Evolutionary conservation across 345 rosid species (phyloP).

Genomic region (Moricandia arvensis): DNA sequence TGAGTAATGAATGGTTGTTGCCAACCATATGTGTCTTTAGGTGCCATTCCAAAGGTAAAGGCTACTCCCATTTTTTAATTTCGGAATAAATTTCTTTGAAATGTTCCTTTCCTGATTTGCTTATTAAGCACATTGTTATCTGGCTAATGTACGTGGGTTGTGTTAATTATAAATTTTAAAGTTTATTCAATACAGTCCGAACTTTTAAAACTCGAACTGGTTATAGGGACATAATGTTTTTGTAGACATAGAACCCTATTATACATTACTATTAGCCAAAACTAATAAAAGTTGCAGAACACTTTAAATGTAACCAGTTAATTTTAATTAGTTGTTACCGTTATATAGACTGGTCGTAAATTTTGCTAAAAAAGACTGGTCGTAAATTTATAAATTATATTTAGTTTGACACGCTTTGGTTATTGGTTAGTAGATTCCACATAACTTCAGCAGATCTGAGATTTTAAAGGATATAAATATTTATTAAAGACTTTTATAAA

Average conservation of each 20-base stretch:
- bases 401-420: not conserved
- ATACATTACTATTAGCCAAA: not conserved
- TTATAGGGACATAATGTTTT: not conserved
- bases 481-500: too few relatives aligned
- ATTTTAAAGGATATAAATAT: too few relatives aligned
- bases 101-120: not conserved
- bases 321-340: not conserved
- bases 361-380: too few relatives aligned
- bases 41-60: slow-evolving; percentile 22
- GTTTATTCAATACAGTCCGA: not conserved
- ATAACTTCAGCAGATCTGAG: not conserved
- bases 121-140: not conserved
- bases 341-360: not conserved
- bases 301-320: not conserved
- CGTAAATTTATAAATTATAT: not conserved
- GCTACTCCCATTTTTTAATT: not conserved
- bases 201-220: not conserved
- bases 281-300: not conserved
- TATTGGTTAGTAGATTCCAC: not conserved
- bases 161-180: not conserved
- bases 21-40: slow-evolving; percentile 25
- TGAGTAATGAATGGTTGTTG: slow-evolving; percentile 20
- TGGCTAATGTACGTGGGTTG: not conserved
- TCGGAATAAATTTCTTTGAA: not conserved
- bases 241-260: not conserved